A percentile compares a stretch with the other conserved stretches of the same genome.
These are phyloP conservation scores for Rhododendron henanense DNA, from an alignment of 148 eudicot species.

Conservation along the genomic window DNA sequence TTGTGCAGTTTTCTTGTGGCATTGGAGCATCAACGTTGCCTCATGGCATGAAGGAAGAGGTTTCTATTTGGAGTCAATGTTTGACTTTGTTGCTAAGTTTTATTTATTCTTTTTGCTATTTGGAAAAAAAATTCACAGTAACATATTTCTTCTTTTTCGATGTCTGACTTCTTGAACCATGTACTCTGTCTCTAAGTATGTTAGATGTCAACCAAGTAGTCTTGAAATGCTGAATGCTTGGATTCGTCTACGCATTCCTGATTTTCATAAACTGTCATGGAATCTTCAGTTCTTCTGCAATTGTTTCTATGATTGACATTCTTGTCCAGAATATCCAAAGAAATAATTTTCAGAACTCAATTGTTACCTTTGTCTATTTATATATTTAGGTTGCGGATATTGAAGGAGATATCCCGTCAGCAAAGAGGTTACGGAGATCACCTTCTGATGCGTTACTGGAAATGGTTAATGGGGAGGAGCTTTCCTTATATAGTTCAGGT, in stretches of 20 bases:
- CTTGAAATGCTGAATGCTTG: background rate
- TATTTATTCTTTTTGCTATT: background rate
- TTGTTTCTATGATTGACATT: conserved; percentile 1
- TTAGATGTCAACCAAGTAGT: background rate
- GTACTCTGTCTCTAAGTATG: background rate
- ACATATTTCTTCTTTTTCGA: background rate
- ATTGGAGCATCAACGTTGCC: conserved; percentile 40
- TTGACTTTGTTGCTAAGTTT: background rate
- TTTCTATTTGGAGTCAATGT: conserved; percentile 17
- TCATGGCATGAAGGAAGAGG: conserved; percentile 85
- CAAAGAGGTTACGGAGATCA: conserved; percentile 73
- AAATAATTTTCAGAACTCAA: background rate
- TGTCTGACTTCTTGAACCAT: background rate
- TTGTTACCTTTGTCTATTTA: conserved; percentile 7
- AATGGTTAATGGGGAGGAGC: conserved; percentile 73
- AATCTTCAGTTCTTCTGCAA: background rate
- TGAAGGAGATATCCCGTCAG: conserved; percentile 67
- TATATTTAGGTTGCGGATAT: conserved; percentile 71
- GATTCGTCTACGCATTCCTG: background rate
- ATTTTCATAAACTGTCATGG: background rate
- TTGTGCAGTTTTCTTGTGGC: conserved; percentile 83
- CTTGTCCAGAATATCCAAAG: background rate
- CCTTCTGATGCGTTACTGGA: conserved; percentile 92
- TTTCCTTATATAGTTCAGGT: conserved; percentile 72
- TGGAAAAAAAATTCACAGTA: background rate